phyloP scores from a whole-genome alignment of 2,329 filamentous ascomycete genomes.

The Nothomitra cinnamomea region DNA sequence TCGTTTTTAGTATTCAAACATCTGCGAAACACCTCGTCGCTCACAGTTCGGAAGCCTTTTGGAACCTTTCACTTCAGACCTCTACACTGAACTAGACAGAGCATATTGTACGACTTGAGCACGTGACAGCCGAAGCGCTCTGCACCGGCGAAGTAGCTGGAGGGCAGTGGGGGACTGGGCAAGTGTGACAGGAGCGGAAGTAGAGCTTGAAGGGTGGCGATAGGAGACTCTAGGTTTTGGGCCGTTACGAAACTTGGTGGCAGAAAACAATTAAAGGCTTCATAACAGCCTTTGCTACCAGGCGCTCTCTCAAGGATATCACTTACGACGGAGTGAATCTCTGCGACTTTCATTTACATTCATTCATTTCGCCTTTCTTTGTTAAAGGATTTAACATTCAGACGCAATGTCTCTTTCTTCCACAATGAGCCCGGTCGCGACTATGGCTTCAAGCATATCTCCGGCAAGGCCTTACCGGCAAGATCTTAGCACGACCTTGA shows the following conservation, averaged over 20 bases:
- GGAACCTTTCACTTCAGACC: no score
- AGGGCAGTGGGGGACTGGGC: background rate
- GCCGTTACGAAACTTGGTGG: background rate
- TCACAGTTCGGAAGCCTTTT: no score
- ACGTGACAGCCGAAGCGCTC: background rate
- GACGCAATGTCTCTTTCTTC: no score
- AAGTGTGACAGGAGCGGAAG: background rate
- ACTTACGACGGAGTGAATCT: no score
- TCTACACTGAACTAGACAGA: no score
- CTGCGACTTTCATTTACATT: no score
- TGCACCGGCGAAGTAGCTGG: background rate
- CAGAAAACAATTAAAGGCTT: background rate
- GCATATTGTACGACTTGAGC: background rate
- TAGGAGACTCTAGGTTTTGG: background rate
- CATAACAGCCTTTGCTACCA: no score
- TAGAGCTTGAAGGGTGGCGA: background rate
- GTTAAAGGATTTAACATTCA: no score
- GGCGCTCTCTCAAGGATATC: no score
- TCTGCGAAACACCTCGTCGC: no score
- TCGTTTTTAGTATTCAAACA: no score
- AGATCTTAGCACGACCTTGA: slow-evolving; percentile 71
- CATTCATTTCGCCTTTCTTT: no score
- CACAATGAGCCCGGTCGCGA: background rate
- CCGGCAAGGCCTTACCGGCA: slow-evolving; percentile 41
- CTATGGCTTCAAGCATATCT: background rate